Evolutionary conservation across 2,329 filamentous ascomycete genomes (phyloP).

Genomic region (Rhynchosporium agropyri): DNA sequence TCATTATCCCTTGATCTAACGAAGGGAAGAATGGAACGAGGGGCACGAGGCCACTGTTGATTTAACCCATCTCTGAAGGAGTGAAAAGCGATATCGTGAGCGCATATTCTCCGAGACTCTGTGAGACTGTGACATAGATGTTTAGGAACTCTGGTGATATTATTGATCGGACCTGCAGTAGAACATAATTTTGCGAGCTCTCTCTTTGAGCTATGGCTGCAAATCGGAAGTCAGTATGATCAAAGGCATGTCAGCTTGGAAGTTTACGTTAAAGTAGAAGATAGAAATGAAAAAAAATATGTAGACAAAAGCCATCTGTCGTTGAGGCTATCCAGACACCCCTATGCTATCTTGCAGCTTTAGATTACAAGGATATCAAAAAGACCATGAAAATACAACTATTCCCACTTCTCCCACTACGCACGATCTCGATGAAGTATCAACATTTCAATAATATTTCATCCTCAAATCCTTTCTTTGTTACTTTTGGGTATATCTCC

Average conservation of each 20-base stretch:
- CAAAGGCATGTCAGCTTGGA: neutral
- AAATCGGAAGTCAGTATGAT: neutral
- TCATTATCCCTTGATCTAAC: no score
- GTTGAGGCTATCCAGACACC: slow-evolving; percentile 29
- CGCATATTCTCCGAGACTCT: slow-evolving; percentile 4
- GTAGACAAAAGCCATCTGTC: slow-evolving; percentile 23
- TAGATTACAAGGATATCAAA: slow-evolving; percentile 25
- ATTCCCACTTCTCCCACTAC: slow-evolving; percentile 26
- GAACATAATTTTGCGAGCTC: neutral
- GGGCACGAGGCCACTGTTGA: neutral
- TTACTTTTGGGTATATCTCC: slow-evolving; percentile 34
- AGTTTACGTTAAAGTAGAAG: neutral
- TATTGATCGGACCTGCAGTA: neutral
- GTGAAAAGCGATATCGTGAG: neutral
- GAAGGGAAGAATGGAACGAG: slow-evolving; percentile 3
- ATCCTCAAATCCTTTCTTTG: slow-evolving; percentile 21
- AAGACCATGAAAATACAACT: slow-evolving; percentile 23
- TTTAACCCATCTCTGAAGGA: no score
- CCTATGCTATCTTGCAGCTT: slow-evolving; percentile 11
- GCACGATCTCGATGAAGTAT: slow-evolving; percentile 22
- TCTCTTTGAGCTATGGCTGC: neutral
- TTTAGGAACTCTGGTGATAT: neutral
- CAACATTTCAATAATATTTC: slow-evolving; percentile 16
- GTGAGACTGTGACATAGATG: slow-evolving; percentile 8
- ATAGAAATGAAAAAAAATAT: neutral